Conservation (phyloP, 495 filamentous ascomycete species). For the Penicillium parvum region DNA sequence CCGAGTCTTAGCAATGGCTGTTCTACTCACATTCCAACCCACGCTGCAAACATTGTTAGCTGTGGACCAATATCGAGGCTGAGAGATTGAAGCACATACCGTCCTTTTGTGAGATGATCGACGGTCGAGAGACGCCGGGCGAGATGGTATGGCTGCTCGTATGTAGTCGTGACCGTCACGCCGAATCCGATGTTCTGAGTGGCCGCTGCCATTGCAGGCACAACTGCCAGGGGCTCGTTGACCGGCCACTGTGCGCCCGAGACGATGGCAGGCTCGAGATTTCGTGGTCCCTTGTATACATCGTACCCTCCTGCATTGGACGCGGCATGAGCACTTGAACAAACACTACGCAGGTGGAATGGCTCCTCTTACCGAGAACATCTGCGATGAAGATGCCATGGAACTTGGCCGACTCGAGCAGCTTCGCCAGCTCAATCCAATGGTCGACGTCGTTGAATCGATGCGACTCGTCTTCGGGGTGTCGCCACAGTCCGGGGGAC, state of each 20-base stretch:
- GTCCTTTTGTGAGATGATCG: conserved; percentile 63
- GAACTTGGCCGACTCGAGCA: conserved; percentile 48
- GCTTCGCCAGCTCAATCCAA: conserved; percentile 47
- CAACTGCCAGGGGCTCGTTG: conserved; percentile 45
- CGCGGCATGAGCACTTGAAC: neutral
- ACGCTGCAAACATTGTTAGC: conserved; percentile 24
- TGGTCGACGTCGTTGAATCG: conserved; percentile 51
- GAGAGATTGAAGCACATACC: conserved; percentile 26
- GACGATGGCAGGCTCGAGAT: conserved; percentile 52
- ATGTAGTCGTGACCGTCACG: conserved; percentile 66
- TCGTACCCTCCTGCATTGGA: conserved; percentile 55
- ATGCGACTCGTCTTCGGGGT: conserved; percentile 50
- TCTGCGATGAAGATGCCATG: conserved; percentile 57
- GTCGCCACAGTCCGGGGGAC: conserved; percentile 50
- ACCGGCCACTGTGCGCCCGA: conserved; percentile 67
- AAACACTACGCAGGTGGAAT: neutral
- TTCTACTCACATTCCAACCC: conserved; percentile 53
- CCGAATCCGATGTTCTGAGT: conserved; percentile 65
- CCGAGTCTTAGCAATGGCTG: neutral
- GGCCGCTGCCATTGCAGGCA: conserved; percentile 44
- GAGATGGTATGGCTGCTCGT: conserved; percentile 67
- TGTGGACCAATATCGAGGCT: neutral
- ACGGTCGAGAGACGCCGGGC: conserved; percentile 60
- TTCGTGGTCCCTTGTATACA: conserved; percentile 57
- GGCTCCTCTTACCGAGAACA: conserved; percentile 34